Evolutionary conservation across 768 basidiomycete species (phyloP).

Genomic region (Trametes gibbosa): DNA sequence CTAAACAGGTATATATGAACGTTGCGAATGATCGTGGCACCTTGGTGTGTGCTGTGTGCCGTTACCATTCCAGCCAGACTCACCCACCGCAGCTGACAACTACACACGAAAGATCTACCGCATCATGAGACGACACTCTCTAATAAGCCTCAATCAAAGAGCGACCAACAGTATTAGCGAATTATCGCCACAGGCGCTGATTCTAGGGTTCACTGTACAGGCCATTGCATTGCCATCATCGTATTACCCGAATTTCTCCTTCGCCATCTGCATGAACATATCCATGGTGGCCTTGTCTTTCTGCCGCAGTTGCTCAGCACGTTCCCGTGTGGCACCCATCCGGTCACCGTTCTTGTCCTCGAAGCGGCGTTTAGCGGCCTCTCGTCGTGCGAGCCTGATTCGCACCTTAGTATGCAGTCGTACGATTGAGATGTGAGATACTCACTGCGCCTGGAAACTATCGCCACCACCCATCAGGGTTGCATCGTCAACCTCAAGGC

Average conservation of each 20-base stretch:
- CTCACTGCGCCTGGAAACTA: slow-evolving; percentile 75
- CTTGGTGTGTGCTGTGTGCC: too few species aligned
- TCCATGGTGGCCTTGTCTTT: slow-evolving; percentile 95
- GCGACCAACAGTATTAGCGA: too few species aligned
- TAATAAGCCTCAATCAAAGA: too few species aligned
- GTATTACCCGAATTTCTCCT: slow-evolving; percentile 73
- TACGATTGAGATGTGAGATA: neutral
- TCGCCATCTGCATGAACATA: slow-evolving; percentile 93
- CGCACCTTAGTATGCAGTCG: neutral
- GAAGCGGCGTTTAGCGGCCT: slow-evolving; percentile 64
- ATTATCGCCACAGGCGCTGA: too few species aligned
- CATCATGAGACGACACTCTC: too few species aligned
- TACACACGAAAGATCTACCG: too few species aligned
- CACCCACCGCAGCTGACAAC: too few species aligned
- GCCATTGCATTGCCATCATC: neutral
- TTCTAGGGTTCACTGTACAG: neutral
- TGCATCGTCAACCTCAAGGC: slow-evolving; percentile 72
- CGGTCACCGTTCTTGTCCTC: slow-evolving; percentile 62
- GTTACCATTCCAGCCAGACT: too few species aligned
- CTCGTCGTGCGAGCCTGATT: slow-evolving; percentile 66
- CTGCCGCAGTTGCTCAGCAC: slow-evolving; percentile 58
- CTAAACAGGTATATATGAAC: too few species aligned
- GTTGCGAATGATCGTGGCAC: too few species aligned
- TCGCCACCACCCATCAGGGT: slow-evolving; percentile 81
- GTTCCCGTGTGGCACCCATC: slow-evolving; percentile 52